Base-by-base conservation (phyloP, 2,329 filamentous ascomycete genomes). In the Fusarium secorum region DNA sequence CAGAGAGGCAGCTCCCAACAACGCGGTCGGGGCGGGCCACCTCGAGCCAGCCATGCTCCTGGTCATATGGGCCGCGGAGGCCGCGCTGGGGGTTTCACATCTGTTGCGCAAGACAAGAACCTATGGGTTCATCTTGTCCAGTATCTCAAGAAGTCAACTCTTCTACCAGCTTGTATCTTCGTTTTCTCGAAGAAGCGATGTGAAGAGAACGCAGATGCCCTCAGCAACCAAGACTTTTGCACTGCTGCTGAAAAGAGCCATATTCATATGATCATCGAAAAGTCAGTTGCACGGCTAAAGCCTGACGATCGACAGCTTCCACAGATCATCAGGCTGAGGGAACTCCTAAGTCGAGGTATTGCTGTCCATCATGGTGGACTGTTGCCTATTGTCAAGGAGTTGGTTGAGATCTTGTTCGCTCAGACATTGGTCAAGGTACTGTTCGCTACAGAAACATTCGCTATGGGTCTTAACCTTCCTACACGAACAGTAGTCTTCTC, bases 131-230 rank as follows among this genome's bases (percentile, higher is more conserved):
- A 98, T 77, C 87, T 99, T 41, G 94, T 99, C 5, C 93, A 97
- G 76, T 94, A 93, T 80, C 85, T 99, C 58, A 93, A 91, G 75
- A 97, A 97, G 80, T 89, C 94, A 56, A 93, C 89, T 52, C 86
- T 99, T 7, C 87, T 99, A 7, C 96, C 96, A 1, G 94, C 93
- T 13, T 98, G 95, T 79, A 97, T 99, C 73, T 99, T 99, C 78
- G 95, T 99, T 60, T 99, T 99, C 81, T 99, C 96, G 5, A 99
- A 98, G 83, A 97, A 96, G 81, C 87, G 96, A 56, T 98, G 96
- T 76, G 96, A 99, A 80, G 94, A 98, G 78, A 99, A 98, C 79
- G 96, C 96, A 1, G 94, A 98, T 78, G 95, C 96, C 0, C 85
- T 99, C 26, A 95, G 93, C 68, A 98, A 98, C 77, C 91, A 97